Evolutionary conservation across 2,329 filamentous ascomycete species (phyloP), one percentile per base, ranked within the genome.

Genomic region (Keithomyces neogunnii): DNA sequence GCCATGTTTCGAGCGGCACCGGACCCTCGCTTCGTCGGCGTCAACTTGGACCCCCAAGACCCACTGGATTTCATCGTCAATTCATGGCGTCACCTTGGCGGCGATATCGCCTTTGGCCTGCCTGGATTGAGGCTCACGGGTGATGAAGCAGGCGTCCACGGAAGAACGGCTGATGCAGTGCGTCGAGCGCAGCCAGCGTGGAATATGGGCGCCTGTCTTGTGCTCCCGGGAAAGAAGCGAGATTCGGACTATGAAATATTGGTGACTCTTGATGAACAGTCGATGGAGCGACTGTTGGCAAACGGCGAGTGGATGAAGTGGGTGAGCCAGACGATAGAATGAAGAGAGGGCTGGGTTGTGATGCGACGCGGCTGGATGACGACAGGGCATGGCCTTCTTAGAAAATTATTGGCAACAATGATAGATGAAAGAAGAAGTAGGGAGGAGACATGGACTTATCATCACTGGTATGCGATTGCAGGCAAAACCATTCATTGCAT

Each of bases 71-170:
- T 74, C 39, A 66, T 66, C 9, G 70, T 74, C 62, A 74, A 74
- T 55, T 73, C 71, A 4, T 75, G 72, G 72, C 62, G 69, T 6
- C 64, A 67, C 51, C 69, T 74, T 55, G 72, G 72, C 1, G 69
- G 66, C 28, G 70, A 74, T 52, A 64, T 67, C 4, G 56, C 62
- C 53, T 75, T 71, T 61, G 31, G 46, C 5, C 57, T 69, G 10
- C 61, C 65, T 0, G 65, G 64, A 19, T 10, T 49, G 5, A 11
- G n/a, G 26, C 33, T 47, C n/a, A 49, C 29, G 29, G 48, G 8
- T 29, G 3, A 43, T 29, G 44, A 2, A 13, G 5, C 5, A 6
- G 42, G 13, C 10, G 11, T 19, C 5, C 6, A 45, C 8, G 33
- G 38, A n/a, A 38, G 51, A 19, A 54, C 47, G 47, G 57, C 67